Conservation (phyloP, 371 early-diverging fungal species). For the Apophysomyces elegans region DNA sequence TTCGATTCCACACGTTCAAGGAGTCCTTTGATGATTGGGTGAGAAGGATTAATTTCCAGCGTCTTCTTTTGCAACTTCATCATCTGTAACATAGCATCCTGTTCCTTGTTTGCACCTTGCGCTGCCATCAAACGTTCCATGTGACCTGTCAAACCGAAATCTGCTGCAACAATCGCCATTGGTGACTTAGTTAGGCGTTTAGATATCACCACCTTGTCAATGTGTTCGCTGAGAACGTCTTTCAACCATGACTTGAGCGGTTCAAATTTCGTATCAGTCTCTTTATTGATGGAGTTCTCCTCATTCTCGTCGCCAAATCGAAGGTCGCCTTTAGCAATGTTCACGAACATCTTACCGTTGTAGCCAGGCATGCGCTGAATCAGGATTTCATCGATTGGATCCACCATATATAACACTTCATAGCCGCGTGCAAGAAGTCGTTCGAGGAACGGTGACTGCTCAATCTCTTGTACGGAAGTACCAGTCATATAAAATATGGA, state of each 20-base stretch:
- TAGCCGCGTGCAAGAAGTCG: constrained; percentile 83
- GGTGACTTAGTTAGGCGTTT: constrained; percentile 79
- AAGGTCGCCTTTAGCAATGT: constrained; percentile 84
- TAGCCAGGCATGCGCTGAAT: constrained; percentile 72
- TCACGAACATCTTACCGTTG: constrained; percentile 80
- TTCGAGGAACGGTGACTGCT: constrained; percentile 88
- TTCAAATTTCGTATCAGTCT: constrained; percentile 59
- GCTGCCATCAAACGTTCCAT: constrained; percentile 86
- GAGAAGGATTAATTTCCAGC: constrained; percentile 86
- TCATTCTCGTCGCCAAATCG: constrained; percentile 75
- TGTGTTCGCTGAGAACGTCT: constrained; percentile 58
- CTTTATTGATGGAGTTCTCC: constrained; percentile 48
- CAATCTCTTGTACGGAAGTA: constrained; percentile 67
- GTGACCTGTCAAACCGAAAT: constrained; percentile 79
- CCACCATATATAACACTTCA: constrained; percentile 89
- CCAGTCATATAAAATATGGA: constrained; percentile 91
- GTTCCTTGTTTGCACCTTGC: constrained; percentile 60
- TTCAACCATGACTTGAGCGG: constrained; percentile 74
- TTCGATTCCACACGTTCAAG: constrained; percentile 54
- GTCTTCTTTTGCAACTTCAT: constrained; percentile 76
- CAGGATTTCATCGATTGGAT: constrained; percentile 94
- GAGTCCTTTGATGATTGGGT: constrained; percentile 66
- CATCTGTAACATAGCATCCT: constrained; percentile 59
- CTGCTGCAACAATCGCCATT: constrained; percentile 72
- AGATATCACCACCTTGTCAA: constrained; percentile 81